Percentiles rank a stretch among this genome's conserved stretches.
phyloP scores from a whole-genome alignment of 306 rosid genomes.

The Vigna angularis region DNA sequence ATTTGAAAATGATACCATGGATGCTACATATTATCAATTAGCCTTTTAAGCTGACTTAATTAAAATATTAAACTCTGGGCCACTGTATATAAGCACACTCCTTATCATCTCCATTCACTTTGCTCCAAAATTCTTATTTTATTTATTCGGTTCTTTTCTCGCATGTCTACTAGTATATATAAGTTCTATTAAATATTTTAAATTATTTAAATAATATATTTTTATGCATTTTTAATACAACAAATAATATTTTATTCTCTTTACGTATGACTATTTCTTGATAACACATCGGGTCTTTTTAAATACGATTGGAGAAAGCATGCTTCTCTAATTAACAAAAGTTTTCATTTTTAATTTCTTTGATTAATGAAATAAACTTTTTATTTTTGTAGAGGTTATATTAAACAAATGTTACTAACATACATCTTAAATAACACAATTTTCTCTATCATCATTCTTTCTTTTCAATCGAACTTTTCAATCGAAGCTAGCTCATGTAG shows the following conservation, averaged over 20 bases:
- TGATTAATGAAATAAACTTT: too few species aligned
- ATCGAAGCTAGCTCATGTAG: too few species aligned
- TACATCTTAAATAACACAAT: too few species aligned
- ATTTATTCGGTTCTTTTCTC: neutral
- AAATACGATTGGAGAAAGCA: too few species aligned
- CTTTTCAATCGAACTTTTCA: too few species aligned
- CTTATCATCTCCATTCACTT: slow-evolving; percentile 29
- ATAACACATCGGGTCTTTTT: neutral
- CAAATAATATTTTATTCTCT: neutral
- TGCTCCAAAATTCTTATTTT: slow-evolving; percentile 29
- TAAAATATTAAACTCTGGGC: slow-evolving; percentile 38
- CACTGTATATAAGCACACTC: slow-evolving; percentile 32
- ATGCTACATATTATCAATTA: slow-evolving; percentile 27
- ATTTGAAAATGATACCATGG: slow-evolving; percentile 5
- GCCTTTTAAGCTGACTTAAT: slow-evolving; percentile 31
- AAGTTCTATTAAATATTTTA: neutral
- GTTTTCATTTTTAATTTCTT: too few species aligned
- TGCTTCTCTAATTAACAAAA: too few species aligned
- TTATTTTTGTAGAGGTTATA: too few species aligned
- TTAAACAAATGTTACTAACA: too few species aligned
- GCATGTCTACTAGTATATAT: neutral
- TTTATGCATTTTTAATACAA: too few species aligned
- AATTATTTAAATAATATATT: neutral
- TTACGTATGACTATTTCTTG: neutral
- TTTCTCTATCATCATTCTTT: too few species aligned